Evolutionary conservation across 2,329 filamentous ascomycete species (phyloP).

Genomic region (Orbilia brochopaga): DNA sequence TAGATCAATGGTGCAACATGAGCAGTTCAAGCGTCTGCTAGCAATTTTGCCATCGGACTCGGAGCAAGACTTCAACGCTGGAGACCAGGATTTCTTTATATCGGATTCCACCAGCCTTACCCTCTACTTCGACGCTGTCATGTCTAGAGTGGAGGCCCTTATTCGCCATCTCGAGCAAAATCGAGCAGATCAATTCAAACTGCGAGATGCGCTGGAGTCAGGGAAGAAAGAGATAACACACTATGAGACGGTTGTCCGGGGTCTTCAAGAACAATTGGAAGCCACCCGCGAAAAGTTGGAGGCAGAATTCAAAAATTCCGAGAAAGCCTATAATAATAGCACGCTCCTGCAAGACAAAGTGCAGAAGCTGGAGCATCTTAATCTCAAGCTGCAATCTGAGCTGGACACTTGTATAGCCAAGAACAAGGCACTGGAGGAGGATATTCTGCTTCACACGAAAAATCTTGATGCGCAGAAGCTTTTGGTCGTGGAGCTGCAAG

Average conservation of each 20-base stretch:
- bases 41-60: constrained; percentile 4
- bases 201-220: constrained; percentile 17
- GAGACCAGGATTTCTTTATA: background rate
- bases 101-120: background rate
- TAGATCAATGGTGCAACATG: background rate
- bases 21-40: constrained; percentile 17
- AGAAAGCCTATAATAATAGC: background rate
- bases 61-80: background rate
- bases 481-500: constrained; percentile 52
- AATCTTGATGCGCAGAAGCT: constrained; percentile 67
- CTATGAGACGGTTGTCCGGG: constrained; percentile 6
- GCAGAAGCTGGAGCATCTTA: constrained; percentile 66
- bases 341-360: constrained; percentile 9
- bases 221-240: constrained; percentile 4
- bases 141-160: constrained; percentile 4
- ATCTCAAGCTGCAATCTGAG: constrained; percentile 60
- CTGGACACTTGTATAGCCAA: constrained; percentile 48
- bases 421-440: constrained; percentile 54
- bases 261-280: constrained; percentile 15
- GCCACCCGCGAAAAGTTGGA: constrained; percentile 4
- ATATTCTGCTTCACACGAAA: constrained; percentile 63
- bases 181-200: constrained; percentile 2
- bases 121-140: constrained; percentile 3
- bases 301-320: constrained; percentile 9
- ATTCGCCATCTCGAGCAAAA: constrained; percentile 8